Evolutionary conservation across 768 basidiomycete genomes (phyloP), one percentile per base, ranked within the genome.

Genomic region (Hortiboletus flavorubellus): DNA sequence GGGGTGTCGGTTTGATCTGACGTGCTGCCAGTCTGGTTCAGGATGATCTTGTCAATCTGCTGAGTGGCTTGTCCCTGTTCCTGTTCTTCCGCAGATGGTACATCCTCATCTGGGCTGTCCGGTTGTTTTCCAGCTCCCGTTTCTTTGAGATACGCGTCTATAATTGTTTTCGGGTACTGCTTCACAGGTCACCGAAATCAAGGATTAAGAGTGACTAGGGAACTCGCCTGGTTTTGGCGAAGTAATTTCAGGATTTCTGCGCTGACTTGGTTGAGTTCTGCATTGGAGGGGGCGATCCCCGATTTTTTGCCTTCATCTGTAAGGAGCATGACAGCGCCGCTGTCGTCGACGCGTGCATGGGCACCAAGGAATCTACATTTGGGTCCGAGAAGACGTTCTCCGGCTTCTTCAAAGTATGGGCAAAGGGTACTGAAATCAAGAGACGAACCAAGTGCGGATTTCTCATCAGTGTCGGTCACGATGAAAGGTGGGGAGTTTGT

Each of bases 291-390:
- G 11, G 78, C 80, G 0, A 75, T 62, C 31, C 62, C 72, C 18
- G 78, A 80, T 64, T 81, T 80, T 68, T 80, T 86, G 38, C 84
- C 81, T 55, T 83, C 80, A 61, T 92, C 83, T 7, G 73, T 72
- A 0, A 78, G 55, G 1, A 87, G 64, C 26, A 69, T 68, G 15
- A 81, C 61, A 2, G 70, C 59, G 2, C 81, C 84, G 14, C 74
- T 71, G 15, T 76, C 77, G 33, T 78, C 75, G 35, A 73, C 71
- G 16, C 66, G 72, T 11, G 87, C 73, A 69, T 99, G 96, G 4
- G 82, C 86, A 12, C 88, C 87, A 6, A 97, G 80, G 72, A 89
- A 97, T 2, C 97, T 84, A 68, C 97, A 99, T 69, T 93, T 92
- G 70, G 90, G 86, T 11, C 94, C 97, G 15, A 70, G 60, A 40